Evolutionary conservation across 2,329 filamentous ascomycete genomes (phyloP).

Genomic region (Pseudopithomyces maydicus): DNA sequence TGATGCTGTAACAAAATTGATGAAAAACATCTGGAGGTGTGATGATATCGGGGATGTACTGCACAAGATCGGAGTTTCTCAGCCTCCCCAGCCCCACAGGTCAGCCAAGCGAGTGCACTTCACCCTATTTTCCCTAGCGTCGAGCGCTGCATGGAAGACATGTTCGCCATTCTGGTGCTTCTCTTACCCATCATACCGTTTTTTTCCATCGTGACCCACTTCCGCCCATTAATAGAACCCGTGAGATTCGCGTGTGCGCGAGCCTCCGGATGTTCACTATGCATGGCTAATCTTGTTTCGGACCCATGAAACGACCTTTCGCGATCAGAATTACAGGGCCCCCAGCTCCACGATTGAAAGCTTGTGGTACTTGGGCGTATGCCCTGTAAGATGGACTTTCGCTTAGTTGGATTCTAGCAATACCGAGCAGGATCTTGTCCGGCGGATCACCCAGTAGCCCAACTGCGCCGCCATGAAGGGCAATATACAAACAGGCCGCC

Average conservation of each 20-base stretch:
- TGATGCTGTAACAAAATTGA: background rate
- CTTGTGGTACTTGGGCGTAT: background rate
- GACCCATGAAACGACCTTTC: conserved; percentile 5
- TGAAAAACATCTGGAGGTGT: background rate
- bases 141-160: background rate
- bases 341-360: conserved; percentile 3
- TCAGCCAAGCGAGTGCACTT: conserved; percentile 1
- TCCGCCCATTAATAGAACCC: conserved; percentile 1
- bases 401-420: background rate
- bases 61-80: conserved; percentile 1
- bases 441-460: conserved; percentile 2
- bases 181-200: background rate
- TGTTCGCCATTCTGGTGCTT: background rate
- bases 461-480: conserved; percentile 5
- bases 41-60: background rate
- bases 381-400: conserved; percentile 6
- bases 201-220: conserved; percentile 1
- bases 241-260: background rate
- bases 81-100: conserved; percentile 5
- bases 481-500: conserved; percentile 5
- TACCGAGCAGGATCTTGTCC: conserved; percentile 7
- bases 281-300: conserved; percentile 2
- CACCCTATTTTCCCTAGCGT: background rate
- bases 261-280: conserved; percentile 2
- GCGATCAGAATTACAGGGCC: background rate